A percentile compares a stretch with the other conserved stretches of the same genome.
Evolutionary conservation across 768 basidiomycete species (phyloP).

Genomic region (Hypholoma fasciculare): DNA sequence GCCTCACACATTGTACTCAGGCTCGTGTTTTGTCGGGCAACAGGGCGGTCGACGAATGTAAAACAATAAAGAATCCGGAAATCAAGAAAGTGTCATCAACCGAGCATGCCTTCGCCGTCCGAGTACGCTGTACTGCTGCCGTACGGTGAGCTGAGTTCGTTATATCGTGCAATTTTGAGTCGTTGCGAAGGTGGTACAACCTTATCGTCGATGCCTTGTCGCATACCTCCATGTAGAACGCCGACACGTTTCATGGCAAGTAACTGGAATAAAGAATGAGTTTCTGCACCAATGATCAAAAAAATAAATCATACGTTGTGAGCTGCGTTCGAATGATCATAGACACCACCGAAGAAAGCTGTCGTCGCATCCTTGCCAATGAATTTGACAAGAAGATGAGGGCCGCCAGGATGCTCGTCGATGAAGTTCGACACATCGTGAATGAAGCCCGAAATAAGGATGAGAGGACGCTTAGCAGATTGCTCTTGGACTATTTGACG

Average conservation of each 20-base stretch:
- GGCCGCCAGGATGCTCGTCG: conserved; percentile 91
- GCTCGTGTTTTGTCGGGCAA: not conserved
- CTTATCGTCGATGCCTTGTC: conserved; percentile 60
- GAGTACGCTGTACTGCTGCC: conserved; percentile 57
- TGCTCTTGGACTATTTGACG: conserved; percentile 69
- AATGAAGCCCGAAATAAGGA: conserved; percentile 90
- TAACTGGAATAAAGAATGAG: conserved; percentile 40
- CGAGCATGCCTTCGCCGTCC: conserved; percentile 49
- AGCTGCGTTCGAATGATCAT: conserved; percentile 63
- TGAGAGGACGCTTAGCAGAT: conserved; percentile 72
- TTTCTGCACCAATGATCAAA: conserved; percentile 30
- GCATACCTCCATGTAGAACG: conserved; percentile 47
- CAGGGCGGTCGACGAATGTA: not conserved
- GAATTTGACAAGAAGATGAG: conserved; percentile 78
- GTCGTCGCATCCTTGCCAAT: conserved; percentile 92
- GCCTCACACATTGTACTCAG: not conserved
- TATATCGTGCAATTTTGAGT: conserved; percentile 67
- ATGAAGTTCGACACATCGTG: conserved; percentile 85
- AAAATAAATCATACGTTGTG: conserved; percentile 35
- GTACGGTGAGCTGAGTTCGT: conserved; percentile 54
- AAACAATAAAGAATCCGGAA: conserved; percentile 2
- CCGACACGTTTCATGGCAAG: conserved; percentile 65
- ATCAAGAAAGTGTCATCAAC: conserved; percentile 8
- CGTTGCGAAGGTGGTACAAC: conserved; percentile 72
- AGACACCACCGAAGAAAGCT: conserved; percentile 85